Evolutionary conservation across 116 monocot genomes (phyloP).

Genomic region (Cymodocea nodosa): DNA sequence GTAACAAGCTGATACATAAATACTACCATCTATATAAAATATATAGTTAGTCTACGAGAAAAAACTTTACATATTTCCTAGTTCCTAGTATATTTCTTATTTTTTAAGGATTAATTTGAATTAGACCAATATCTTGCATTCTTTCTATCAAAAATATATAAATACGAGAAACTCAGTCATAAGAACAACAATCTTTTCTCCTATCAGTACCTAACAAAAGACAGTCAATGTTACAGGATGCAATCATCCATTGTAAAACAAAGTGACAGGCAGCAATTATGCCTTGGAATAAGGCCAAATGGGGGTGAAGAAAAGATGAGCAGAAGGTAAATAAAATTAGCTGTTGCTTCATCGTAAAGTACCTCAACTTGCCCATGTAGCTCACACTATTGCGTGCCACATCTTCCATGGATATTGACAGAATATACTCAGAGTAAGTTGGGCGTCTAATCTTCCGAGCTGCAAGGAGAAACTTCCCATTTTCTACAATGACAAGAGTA

Average conservation of each 20-base stretch:
- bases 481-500: slow-evolving; percentile 9
- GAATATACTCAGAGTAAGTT: slow-evolving; percentile 23
- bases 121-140: no score
- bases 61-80: no score
- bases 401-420: slow-evolving; percentile 19
- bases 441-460: slow-evolving; percentile 20
- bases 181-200: no score
- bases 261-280: neutral
- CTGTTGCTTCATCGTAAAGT: neutral
- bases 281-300: neutral
- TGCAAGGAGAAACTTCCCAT: slow-evolving; percentile 33
- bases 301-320: neutral
- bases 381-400: slow-evolving; percentile 18
- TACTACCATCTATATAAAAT: no score
- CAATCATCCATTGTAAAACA: neutral
- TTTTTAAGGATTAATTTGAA: no score
- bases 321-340: neutral
- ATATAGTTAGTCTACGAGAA: no score
- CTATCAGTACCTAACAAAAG: no score
- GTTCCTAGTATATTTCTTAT: no score
- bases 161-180: no score
- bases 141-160: no score
- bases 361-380: slow-evolving; percentile 35
- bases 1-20: no score
- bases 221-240: no score